Base-by-base conservation (phyloP, 2,329 filamentous ascomycete species). In the Amauroascus niger region DNA sequence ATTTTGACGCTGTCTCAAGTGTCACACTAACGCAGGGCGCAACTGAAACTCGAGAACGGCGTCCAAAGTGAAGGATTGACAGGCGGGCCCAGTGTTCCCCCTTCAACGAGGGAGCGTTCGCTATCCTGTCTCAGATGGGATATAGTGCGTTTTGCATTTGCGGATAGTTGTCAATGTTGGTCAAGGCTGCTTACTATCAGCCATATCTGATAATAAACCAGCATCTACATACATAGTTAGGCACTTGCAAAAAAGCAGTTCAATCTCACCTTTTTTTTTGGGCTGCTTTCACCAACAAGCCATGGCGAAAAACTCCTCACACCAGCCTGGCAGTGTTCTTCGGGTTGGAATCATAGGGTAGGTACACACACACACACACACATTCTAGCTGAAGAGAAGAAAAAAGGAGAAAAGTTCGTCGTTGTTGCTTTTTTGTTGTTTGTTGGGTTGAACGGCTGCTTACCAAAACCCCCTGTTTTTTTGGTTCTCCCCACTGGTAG, bases 281-380 rank as follows among this genome's bases (percentile, higher is more conserved):
- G 11, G 6, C n/a, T 24, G 20, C 11, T 5, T 26, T 45, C 24
- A 11, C 11, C 11, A 7, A 16, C n/a, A 45, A 28, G 41, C 24
- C 14, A 45, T 45, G 41, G 13, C 41, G 41, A 45, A 9, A 3
- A 45, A 26, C 24, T 16, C 13, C 6, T 45, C 16, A 5, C 7
- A 16, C 8, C 14, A 26, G 16, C 41, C 41, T 24, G 24, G 41
- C 24, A 45, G 39, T 9, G 16, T 48, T 14, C 30, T 48, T 6
- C 45, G 45, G 20, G 45, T 48, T 20, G 45, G 45, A 35, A 16
- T 48, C n/a, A 48, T 48, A 20, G 45, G 45, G 45, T 48, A 48
- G 14, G 44, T 46, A 30, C 16, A 11, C 6, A 24, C 5, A 13
- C 11, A n/a, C 16, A 18, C 20, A 24, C 24, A 13, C 39, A 41